Base-by-base conservation (phyloP, 148 eudicot genomes). In the Dianthus caryophyllus region DNA sequence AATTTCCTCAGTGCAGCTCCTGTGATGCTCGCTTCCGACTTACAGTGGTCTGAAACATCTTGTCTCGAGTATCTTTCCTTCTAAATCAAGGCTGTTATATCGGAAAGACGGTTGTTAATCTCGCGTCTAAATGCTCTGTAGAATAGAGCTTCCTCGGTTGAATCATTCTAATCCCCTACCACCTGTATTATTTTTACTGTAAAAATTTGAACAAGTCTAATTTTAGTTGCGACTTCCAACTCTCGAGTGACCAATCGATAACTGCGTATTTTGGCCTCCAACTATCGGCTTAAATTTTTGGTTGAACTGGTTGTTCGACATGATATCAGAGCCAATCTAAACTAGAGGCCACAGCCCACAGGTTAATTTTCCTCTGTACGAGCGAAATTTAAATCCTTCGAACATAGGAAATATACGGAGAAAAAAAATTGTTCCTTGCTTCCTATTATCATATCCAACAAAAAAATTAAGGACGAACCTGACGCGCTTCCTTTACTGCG, bases 401-500 rank as follows among this genome's bases (percentile, higher is more conserved):
- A 14, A 14, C 38, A 31, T 20, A 20, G 10, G 24, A 50, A 18
- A 50, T n/a, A 0, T n/a, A 21, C 20, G 54, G 22, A 20, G 54
- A 9, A 20, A 50, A 6, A 7, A 7, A 50, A 21, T 4, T 41
- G 8, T 33, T 8, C 39, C 39, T 33, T 33, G 5, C 39, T 8
- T 33, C 39, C 39, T 33, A 33, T 2, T 33, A 44, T 7, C 15
- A 1, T 9, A 44, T 44, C 30, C 59, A 48, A 31, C n/a, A n/a
- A 11, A 16, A 20, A 18, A 2, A 5, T 47, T 66, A 65, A 76
- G 72, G 78, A 69, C 64, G 71, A 78, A 88, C 88, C 68, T 79
- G 82, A 59, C 66, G 66, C 49, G 86, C 72, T 64, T 82, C 87
- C 61, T 80, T 79, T 50, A 78, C 66, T 59, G 81, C 79, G 14